phyloP scores from a whole-genome alignment of 1,284 basidiomycete genomes.

The Stereum hirsutum region DNA sequence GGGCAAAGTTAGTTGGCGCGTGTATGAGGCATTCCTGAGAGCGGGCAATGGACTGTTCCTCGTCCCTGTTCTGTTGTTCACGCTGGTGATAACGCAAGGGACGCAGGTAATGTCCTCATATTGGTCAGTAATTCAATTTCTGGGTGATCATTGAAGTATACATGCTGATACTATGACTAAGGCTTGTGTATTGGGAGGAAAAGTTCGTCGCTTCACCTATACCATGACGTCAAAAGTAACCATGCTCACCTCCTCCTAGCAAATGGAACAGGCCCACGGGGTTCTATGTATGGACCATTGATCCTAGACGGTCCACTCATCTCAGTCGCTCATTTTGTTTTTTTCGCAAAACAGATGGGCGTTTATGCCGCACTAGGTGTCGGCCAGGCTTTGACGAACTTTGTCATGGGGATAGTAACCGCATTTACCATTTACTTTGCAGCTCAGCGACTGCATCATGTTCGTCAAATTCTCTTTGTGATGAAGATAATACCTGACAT shows the following conservation, averaged over 20 bases:
- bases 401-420: constrained; percentile 45
- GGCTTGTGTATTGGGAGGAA: constrained; percentile 70
- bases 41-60: constrained; percentile 41
- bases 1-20: constrained; percentile 39
- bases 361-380: constrained; percentile 52
- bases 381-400: constrained; percentile 38
- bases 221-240: not conserved
- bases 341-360: constrained; percentile 41
- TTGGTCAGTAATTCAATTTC: constrained; percentile 31
- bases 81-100: constrained; percentile 52
- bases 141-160: not conserved
- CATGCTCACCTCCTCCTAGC: constrained; percentile 11
- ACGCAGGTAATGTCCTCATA: constrained; percentile 56
- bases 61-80: constrained; percentile 30
- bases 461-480: constrained; percentile 5
- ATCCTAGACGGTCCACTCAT: not conserved
- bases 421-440: constrained; percentile 60
- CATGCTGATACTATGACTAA: too few relatives aligned
- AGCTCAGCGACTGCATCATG: constrained; percentile 38
- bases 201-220: constrained; percentile 19
- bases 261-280: constrained; percentile 43
- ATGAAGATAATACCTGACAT: constrained; percentile 9
- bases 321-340: constrained; percentile 3
- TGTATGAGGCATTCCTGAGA: constrained; percentile 44
- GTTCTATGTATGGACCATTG: constrained; percentile 50